A percentile compares a stretch with the other conserved stretches of the same genome.
Conservation (phyloP, 306 rosid species). For the Cucurbita ficifolia region DNA sequence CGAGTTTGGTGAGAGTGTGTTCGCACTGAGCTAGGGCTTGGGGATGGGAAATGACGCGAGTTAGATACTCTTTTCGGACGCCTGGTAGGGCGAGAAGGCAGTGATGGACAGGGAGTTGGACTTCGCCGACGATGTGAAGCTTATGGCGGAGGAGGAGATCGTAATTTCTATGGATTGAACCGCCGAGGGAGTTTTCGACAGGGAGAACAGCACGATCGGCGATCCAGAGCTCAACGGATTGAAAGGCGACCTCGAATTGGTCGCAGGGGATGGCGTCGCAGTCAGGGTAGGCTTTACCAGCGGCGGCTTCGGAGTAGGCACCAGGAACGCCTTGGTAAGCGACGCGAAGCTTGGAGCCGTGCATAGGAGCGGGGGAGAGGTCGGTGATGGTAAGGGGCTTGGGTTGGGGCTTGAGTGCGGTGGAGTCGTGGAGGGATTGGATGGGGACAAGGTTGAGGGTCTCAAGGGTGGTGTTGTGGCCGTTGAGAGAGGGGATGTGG, state of each 20-base stretch:
- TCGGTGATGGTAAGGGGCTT: constrained; percentile 75
- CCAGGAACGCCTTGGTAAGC: constrained; percentile 98
- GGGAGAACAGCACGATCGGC: constrained; percentile 91
- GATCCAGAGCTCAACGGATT: constrained; percentile 93
- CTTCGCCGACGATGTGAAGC: constrained; percentile 96
- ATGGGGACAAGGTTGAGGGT: constrained; percentile 58
- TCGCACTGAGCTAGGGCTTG: constrained; percentile 93
- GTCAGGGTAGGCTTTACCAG: constrained; percentile 81
- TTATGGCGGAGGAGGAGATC: constrained; percentile 96
- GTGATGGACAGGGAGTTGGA: constrained; percentile 86
- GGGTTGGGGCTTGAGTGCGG: constrained; percentile 17
- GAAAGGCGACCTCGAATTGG: constrained; percentile 90
- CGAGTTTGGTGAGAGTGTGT: constrained; percentile 63
- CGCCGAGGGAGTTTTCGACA: constrained; percentile 84
- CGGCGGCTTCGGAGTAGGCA: constrained; percentile 96
- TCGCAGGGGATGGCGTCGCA: constrained; percentile 98
- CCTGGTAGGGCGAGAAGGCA: constrained; percentile 81
- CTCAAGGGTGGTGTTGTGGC: constrained; percentile 36
- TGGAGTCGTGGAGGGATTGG: neutral
- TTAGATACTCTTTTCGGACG: constrained; percentile 53
- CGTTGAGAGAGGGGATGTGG: constrained; percentile 46
- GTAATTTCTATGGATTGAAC: constrained; percentile 89
- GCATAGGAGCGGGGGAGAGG: constrained; percentile 90
- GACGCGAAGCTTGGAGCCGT: constrained; percentile 74
- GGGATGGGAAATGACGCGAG: constrained; percentile 85